phyloP scores from a whole-genome alignment of 2,329 filamentous ascomycete genomes.

The Sarocladiaceae sp. region DNA sequence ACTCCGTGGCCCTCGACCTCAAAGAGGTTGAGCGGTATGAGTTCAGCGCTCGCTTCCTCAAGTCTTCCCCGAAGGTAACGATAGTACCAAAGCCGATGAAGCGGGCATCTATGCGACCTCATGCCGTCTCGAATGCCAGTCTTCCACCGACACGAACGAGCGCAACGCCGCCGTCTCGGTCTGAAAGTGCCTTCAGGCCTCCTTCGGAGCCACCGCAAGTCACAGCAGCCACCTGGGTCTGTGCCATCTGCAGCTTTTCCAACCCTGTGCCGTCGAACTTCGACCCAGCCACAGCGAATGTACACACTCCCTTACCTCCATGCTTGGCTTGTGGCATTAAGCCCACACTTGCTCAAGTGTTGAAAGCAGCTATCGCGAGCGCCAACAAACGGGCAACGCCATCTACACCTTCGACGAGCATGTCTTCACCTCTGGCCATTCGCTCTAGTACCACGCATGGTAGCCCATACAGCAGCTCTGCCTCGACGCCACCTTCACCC shows the following conservation, averaged over 20 bases:
- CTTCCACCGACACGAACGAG: slow-evolving; percentile 33
- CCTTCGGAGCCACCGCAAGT: slow-evolving; percentile 35
- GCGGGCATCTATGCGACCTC: slow-evolving; percentile 51
- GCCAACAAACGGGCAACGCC: slow-evolving; percentile 48
- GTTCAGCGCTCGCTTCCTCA: slow-evolving; percentile 88
- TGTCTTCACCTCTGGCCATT: slow-evolving; percentile 21
- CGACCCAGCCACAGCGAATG: slow-evolving; percentile 73
- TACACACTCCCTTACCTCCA: slow-evolving; percentile 73
- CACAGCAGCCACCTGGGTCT: slow-evolving; percentile 80
- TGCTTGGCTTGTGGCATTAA: slow-evolving; percentile 94
- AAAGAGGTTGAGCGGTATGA: slow-evolving; percentile 89
- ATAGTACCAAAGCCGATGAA: slow-evolving; percentile 76
- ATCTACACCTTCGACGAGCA: slow-evolving; percentile 11
- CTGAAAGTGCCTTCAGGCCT: slow-evolving; percentile 35
- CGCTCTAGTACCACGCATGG: slow-evolving; percentile 18
- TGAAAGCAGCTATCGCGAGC: slow-evolving; percentile 80
- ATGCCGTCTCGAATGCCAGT: slow-evolving; percentile 41
- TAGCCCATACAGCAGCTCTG: slow-evolving; percentile 12
- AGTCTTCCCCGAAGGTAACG: slow-evolving; percentile 91
- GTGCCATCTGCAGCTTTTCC: slow-evolving; percentile 90
- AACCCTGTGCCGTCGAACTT: slow-evolving; percentile 93
- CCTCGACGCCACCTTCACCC: slow-evolving; percentile 6
- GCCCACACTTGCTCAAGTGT: slow-evolving; percentile 70
- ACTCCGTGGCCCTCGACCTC: slow-evolving; percentile 78
- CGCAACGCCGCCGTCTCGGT: slow-evolving; percentile 39